phyloP scores from a whole-genome alignment of 1,284 basidiomycete genomes.

The Puccinia novopanici region DNA sequence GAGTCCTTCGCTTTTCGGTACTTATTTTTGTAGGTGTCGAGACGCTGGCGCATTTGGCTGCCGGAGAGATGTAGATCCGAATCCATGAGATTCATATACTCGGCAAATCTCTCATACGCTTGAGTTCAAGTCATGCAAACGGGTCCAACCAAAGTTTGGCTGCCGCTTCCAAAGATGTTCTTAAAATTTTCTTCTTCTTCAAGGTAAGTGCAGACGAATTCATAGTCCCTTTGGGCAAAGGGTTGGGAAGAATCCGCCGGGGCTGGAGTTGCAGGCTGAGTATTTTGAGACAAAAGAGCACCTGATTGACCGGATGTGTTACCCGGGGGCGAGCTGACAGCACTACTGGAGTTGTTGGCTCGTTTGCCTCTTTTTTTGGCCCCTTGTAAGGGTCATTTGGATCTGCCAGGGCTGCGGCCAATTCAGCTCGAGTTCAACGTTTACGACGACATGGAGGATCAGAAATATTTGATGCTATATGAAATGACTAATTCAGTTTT shows the following conservation, averaged over 20 bases:
- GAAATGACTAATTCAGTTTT: too few species aligned
- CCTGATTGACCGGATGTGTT: too few species aligned
- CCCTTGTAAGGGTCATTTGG: slow-evolving; percentile 6
- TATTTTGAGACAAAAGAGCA: too few species aligned
- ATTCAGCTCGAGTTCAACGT: neutral
- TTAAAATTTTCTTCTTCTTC: slow-evolving; percentile 6
- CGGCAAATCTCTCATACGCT: slow-evolving; percentile 1
- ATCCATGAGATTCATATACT: slow-evolving; percentile 6
- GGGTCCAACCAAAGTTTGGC: neutral
- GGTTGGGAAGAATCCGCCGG: neutral
- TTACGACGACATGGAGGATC: too few species aligned
- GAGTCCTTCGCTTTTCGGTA: too few species aligned
- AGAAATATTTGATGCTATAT: too few species aligned
- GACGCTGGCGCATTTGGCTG: neutral
- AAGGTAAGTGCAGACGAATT: neutral
- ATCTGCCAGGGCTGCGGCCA: neutral
- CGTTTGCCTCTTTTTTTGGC: neutral
- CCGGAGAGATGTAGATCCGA: neutral
- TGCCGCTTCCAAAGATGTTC: neutral
- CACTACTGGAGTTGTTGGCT: too few species aligned
- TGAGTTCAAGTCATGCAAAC: neutral
- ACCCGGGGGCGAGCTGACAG: too few species aligned
- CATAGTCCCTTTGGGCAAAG: neutral
- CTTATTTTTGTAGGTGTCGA: too few species aligned
- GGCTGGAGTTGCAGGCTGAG: too few species aligned